A percentile compares a stretch with the other conserved stretches of the same genome.
These are phyloP conservation scores for Diaporthe eres DNA, from an alignment of 2,329 filamentous ascomycete species.

Conservation along the genomic window DNA sequence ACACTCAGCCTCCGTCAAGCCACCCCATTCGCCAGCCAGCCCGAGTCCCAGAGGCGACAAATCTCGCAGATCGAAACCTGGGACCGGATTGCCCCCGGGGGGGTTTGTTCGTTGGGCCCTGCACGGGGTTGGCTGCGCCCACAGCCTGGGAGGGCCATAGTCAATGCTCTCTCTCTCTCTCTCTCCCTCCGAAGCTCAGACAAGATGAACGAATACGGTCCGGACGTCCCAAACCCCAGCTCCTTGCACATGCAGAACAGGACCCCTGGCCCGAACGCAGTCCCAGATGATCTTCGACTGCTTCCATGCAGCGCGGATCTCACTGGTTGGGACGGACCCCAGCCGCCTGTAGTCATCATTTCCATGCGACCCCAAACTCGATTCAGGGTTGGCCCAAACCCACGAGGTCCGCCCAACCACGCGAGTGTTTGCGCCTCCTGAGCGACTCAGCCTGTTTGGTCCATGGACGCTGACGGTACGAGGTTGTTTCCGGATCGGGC, in stretches of 20 bases:
- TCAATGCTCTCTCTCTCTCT: background rate
- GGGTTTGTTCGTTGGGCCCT: background rate
- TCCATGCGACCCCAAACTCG: conserved; percentile 22
- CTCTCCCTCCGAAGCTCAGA: background rate
- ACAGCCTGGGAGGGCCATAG: background rate
- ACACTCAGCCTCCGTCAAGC: conserved; percentile 15
- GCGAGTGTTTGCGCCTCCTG: conserved; percentile 14
- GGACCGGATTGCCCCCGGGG: conserved; percentile 19
- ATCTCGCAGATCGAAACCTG: conserved; percentile 5
- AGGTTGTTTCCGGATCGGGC: conserved; percentile 12
- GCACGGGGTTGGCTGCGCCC: background rate
- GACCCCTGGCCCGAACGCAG: background rate
- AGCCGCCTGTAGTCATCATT: conserved; percentile 1
- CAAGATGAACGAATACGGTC: conserved; percentile 25
- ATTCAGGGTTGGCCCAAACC: conserved; percentile 26
- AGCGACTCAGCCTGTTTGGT: conserved; percentile 23
- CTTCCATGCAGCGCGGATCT: conserved; percentile 22
- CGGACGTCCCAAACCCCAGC: background rate
- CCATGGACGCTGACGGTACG: background rate
- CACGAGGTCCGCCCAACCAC: background rate
- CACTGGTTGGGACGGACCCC: conserved; percentile 11
- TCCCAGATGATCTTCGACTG: background rate
- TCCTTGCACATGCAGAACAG: background rate
- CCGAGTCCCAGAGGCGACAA: background rate
- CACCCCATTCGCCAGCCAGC: conserved; percentile 15